These are phyloP conservation scores for Backusella sp. DNA, from an alignment of 192 early-diverging fungal species.

Conservation along the genomic window DNA sequence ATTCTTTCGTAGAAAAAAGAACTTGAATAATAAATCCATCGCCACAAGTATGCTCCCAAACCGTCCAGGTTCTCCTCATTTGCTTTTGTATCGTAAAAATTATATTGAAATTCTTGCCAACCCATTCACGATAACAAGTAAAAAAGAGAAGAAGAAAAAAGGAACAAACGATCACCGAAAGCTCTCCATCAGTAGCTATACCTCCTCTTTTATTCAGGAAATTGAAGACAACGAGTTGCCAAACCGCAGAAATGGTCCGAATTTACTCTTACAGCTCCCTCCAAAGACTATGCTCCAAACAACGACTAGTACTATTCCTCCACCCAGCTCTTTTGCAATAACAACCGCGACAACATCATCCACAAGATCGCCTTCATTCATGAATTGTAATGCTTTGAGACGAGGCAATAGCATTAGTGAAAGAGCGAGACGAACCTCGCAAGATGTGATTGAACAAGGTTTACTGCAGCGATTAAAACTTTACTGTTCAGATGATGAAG, in stretches of 20 bases:
- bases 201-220: not conserved
- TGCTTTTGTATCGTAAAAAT: conserved; percentile 14
- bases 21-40: not conserved
- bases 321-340: not conserved
- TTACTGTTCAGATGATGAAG: not conserved
- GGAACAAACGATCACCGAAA: not conserved
- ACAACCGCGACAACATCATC: not conserved
- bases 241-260: not conserved
- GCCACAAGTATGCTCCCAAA: not conserved
- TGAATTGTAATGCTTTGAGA: not conserved
- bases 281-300: not conserved
- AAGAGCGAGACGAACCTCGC: not conserved
- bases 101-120: conserved; percentile 28
- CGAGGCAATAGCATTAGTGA: not conserved
- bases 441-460: conserved; percentile 15
- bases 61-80: not conserved
- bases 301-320: not conserved
- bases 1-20: not conserved
- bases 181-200: not conserved
- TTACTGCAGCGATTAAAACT: conserved; percentile 9
- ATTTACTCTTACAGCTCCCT: not conserved
- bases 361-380: not conserved
- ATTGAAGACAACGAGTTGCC: not conserved
- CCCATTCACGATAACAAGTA: not conserved
- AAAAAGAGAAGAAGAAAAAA: not conserved